Evolutionary conservation across 139 green algal species (phyloP).

Genomic region (Volvox africanus): DNA sequence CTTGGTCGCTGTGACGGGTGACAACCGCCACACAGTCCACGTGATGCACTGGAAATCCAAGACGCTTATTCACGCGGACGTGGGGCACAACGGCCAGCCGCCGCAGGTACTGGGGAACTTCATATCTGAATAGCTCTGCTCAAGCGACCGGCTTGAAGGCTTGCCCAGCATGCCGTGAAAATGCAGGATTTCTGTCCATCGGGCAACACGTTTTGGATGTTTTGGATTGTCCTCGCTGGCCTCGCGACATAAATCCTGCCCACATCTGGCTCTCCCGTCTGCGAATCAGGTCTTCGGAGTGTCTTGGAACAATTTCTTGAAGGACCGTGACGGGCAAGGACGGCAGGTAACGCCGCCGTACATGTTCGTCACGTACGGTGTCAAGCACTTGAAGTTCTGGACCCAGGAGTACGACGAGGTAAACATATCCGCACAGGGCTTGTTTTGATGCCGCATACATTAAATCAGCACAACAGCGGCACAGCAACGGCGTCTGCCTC

Average conservation of each 20-base stretch:
- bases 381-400: slow-evolving; percentile 78
- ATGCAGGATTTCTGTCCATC: too few relatives aligned
- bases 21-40: slow-evolving; percentile 79
- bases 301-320: slow-evolving; percentile 70
- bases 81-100: slow-evolving; percentile 71
- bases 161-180: too few relatives aligned
- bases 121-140: neutral
- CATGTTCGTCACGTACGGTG: slow-evolving; percentile 75
- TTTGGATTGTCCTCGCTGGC: too few relatives aligned
- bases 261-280: too few relatives aligned
- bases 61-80: slow-evolving; percentile 57
- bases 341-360: slow-evolving; percentile 22
- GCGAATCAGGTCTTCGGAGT: slow-evolving; percentile 73
- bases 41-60: slow-evolving; percentile 74
- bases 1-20: slow-evolving; percentile 74
- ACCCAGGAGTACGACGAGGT: slow-evolving; percentile 51
- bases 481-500: too few relatives aligned
- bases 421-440: too few relatives aligned
- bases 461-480: too few relatives aligned
- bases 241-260: too few relatives aligned
- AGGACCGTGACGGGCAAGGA: slow-evolving; percentile 35
- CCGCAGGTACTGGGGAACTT: slow-evolving; percentile 55
- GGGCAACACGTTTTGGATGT: too few relatives aligned
- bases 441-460: too few relatives aligned
- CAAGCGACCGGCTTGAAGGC: too few relatives aligned